Evolutionary conservation across 2,329 filamentous ascomycete genomes (phyloP).

Genomic region (Aureobasidium vineae): DNA sequence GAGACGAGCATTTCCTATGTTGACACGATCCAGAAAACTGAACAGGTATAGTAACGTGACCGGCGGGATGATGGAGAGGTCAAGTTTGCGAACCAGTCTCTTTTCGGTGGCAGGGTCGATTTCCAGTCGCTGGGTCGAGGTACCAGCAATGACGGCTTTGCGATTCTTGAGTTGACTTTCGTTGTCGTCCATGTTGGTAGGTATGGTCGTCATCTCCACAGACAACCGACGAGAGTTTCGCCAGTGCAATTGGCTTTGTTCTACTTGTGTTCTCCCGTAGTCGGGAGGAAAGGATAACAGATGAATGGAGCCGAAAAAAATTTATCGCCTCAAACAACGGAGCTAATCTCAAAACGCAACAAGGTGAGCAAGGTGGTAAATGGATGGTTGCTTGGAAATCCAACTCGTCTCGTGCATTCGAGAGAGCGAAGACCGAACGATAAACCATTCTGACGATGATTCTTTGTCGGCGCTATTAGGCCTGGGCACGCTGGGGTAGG

Average conservation of each 20-base stretch:
- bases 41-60: slow-evolving; percentile 70
- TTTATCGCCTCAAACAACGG: background rate
- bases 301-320: slow-evolving; percentile 7
- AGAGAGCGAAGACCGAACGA: background rate
- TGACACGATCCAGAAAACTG: slow-evolving; percentile 66
- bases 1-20: slow-evolving; percentile 61
- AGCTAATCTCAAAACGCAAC: slow-evolving; percentile 19
- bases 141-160: slow-evolving; percentile 12
- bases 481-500: background rate
- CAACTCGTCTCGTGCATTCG: slow-evolving; percentile 4
- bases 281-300: background rate
- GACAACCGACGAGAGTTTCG: background rate
- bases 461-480: slow-evolving; percentile 16
- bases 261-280: slow-evolving; percentile 2
- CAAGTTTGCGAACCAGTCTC: slow-evolving; percentile 63
- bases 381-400: slow-evolving; percentile 13
- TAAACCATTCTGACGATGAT: background rate
- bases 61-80: slow-evolving; percentile 63
- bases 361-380: background rate
- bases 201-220: background rate
- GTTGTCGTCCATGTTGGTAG: background rate
- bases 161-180: background rate
- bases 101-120: slow-evolving; percentile 20
- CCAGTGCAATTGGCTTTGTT: slow-evolving; percentile 18
- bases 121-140: slow-evolving; percentile 3